Base-by-base conservation (phyloP, 495 filamentous ascomycete species). In the Chlorociboria aeruginascens region DNA sequence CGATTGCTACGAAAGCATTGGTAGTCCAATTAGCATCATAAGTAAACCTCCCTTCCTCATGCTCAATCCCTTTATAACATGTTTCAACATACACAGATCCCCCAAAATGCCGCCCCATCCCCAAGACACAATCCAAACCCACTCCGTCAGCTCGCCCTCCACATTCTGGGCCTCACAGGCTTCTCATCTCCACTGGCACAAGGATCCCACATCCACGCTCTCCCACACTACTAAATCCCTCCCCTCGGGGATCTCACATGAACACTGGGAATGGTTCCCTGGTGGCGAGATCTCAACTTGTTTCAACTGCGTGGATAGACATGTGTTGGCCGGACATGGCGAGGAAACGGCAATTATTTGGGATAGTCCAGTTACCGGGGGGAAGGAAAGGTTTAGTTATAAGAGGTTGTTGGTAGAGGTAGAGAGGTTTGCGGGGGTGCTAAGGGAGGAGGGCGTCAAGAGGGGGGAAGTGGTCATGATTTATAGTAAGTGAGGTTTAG, bases 381-480 rank as follows among this genome's bases (percentile, higher is more conserved):
- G 69, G 10, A 87, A 88, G 59, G 68, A 82, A 57, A 75, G 71
- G 30, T 77, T 76, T 46, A 88, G 82, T 1, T 96, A 96, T 58
- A 63, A 63, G 10, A 69, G 87, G 61, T 63, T 96, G 16, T 73
- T 90, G 10, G 67, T 79, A n/a, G 86, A 96, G 59, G 85, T 95
- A 3, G 84, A 90, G 62, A 73, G 76, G 11, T 73, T 93, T 47
- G 89, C 89, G 0, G 89, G 81, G 8, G 89, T 92, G 0, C 63
- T 96, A 47, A 67, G 81, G 49, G 83, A 90, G 63, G 81, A 92
- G 56, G 89, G 89, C 0, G 83, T 95, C 7, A 76, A 70, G 56
- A 86, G 79, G 63, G 89, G 89, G 0, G 89, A 95, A 71, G 81
- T 90, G 3, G 87, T 96, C n/a, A 69, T 95, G 40, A 78, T 95